Percentiles rank a stretch among this genome's conserved stretches.
Evolutionary conservation across 2,329 filamentous ascomycete species (phyloP).

Genomic region (Hymenoscyphus fraxineus): DNA sequence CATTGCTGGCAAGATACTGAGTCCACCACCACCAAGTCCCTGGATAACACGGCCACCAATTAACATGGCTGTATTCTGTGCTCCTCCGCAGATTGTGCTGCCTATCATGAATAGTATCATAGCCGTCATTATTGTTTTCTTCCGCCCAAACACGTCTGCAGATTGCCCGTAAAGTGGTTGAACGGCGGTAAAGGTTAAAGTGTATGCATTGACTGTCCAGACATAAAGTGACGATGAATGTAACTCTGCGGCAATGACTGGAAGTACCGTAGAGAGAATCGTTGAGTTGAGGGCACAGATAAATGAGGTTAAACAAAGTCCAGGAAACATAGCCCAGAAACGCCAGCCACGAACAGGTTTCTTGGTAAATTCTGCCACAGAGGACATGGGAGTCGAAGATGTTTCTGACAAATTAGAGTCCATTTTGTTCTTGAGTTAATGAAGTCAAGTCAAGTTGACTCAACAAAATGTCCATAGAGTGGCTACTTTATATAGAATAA

Average conservation of each 20-base stretch:
- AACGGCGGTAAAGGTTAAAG: slow-evolving; percentile 2
- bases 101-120: slow-evolving; percentile 12
- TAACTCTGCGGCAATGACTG: slow-evolving; percentile 38
- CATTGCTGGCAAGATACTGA: slow-evolving; percentile 43
- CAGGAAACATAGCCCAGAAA: slow-evolving; percentile 4
- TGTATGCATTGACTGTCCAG: slow-evolving; percentile 4
- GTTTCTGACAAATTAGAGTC: slow-evolving; percentile 1
- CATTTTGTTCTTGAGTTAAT: neutral
- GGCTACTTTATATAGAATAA: neutral
- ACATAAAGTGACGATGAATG: slow-evolving; percentile 34
- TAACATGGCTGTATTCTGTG: slow-evolving; percentile 11
- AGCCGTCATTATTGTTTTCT: neutral
- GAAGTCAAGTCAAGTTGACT: slow-evolving; percentile 2
- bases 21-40: slow-evolving; percentile 46
- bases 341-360: neutral
- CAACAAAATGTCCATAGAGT: neutral
- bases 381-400: neutral
- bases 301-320: slow-evolving; percentile 3
- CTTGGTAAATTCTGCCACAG: neutral
- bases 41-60: slow-evolving; percentile 14
- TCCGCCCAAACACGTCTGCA: slow-evolving; percentile 9
- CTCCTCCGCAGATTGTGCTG: slow-evolving; percentile 10
- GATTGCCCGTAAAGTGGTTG: slow-evolving; percentile 11
- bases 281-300: slow-evolving; percentile 29
- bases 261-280: slow-evolving; percentile 39